A percentile compares a stretch with the other conserved stretches of the same genome.
These are phyloP conservation scores for Lichtheimia hyalospora DNA, from an alignment of 371 early-diverging fungal genomes.

Conservation along the genomic window DNA sequence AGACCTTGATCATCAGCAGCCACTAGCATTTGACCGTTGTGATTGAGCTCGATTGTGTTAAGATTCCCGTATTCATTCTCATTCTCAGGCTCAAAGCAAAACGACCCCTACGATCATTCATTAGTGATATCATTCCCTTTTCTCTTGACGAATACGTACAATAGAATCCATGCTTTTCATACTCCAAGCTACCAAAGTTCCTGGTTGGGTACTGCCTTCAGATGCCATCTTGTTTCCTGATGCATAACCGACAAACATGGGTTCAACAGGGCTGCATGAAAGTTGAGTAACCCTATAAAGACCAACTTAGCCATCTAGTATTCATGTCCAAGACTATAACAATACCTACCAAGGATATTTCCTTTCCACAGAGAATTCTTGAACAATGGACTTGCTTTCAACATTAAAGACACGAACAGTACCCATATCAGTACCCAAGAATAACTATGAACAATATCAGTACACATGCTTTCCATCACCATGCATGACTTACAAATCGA, in stretches of 20 bases:
- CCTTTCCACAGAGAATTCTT: slow-evolving; percentile 55
- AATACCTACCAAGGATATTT: slow-evolving; percentile 49
- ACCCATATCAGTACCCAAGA: slow-evolving; percentile 58
- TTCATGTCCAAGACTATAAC: background rate
- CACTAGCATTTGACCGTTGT: slow-evolving; percentile 67
- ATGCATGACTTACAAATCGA: slow-evolving; percentile 34
- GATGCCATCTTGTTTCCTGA: slow-evolving; percentile 30
- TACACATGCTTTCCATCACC: background rate
- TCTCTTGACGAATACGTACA: slow-evolving; percentile 29
- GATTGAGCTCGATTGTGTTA: slow-evolving; percentile 60
- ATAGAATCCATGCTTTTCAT: slow-evolving; percentile 60
- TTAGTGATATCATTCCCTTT: too few relatives aligned
- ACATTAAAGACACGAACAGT: slow-evolving; percentile 59
- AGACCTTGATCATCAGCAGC: slow-evolving; percentile 55
- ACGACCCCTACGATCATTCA: slow-evolving; percentile 26
- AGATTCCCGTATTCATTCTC: slow-evolving; percentile 35
- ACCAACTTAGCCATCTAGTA: background rate
- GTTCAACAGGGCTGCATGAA: slow-evolving; percentile 61
- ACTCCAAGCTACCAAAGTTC: slow-evolving; percentile 57
- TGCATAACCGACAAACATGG: slow-evolving; percentile 54
- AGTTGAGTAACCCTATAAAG: slow-evolving; percentile 49
- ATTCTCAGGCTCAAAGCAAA: slow-evolving; percentile 23
- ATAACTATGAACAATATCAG: slow-evolving; percentile 31
- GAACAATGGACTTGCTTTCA: slow-evolving; percentile 59
- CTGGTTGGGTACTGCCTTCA: slow-evolving; percentile 22